Evolutionary conservation across 305 asterid genomes (phyloP).

Genomic region (Fraxinus baroniana): DNA sequence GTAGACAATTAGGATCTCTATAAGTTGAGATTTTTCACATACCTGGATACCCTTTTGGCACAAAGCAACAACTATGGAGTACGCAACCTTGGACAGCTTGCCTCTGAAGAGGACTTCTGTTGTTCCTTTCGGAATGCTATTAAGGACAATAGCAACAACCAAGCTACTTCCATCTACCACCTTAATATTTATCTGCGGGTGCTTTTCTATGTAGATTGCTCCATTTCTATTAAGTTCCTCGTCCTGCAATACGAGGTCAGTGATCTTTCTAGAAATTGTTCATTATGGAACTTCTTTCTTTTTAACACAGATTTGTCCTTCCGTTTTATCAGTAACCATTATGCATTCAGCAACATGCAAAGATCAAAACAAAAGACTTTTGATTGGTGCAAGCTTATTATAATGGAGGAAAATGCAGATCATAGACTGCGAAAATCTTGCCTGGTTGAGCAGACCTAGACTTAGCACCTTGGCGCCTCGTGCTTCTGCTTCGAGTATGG

Average conservation of each 20-base stretch:
- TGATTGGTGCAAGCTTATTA: neutral
- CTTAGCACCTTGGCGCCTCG: conserved; percentile 61
- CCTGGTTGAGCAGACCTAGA: conserved; percentile 79
- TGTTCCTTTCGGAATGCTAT: conserved; percentile 49
- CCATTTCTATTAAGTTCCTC: conserved; percentile 53
- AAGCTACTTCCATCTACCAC: conserved; percentile 51
- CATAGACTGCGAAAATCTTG: conserved; percentile 10
- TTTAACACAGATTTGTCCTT: neutral
- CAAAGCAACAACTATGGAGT: conserved; percentile 46
- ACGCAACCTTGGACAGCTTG: conserved; percentile 49
- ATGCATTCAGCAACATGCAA: neutral
- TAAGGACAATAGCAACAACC: conserved; percentile 46
- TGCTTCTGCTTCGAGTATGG: conserved; percentile 60
- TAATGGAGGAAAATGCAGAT: neutral
- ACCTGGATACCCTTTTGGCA: conserved; percentile 58
- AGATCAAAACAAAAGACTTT: neutral
- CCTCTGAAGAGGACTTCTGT: conserved; percentile 42
- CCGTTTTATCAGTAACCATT: neutral
- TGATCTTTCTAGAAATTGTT: neutral
- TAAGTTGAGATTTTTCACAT: neutral
- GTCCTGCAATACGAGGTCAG: conserved; percentile 24
- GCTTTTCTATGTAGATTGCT: conserved; percentile 33
- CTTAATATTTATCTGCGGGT: conserved; percentile 33
- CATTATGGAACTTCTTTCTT: neutral
- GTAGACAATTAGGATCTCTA: neutral